Evolutionary conservation across 192 early-diverging fungal species (phyloP).

Genomic region (Coemansia furcata): DNA sequence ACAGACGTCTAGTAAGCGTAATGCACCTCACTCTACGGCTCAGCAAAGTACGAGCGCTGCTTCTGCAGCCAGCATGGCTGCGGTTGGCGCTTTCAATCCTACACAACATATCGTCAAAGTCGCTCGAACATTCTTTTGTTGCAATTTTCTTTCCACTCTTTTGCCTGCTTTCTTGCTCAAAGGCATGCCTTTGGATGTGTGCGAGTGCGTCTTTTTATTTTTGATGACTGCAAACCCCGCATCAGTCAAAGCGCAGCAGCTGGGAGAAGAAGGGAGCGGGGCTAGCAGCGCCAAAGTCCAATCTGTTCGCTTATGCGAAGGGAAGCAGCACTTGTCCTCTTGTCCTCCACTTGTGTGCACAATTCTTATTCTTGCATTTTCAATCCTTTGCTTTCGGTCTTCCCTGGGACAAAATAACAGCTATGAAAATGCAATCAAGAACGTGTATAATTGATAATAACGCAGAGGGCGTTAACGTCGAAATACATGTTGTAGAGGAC

Average conservation of each 20-base stretch:
- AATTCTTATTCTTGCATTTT: background rate
- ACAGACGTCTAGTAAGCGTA: background rate
- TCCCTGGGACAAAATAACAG: background rate
- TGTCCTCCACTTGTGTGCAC: background rate
- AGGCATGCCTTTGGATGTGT: background rate
- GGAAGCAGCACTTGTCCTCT: background rate
- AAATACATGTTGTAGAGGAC: background rate
- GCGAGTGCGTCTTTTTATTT: background rate
- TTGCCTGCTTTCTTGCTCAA: background rate
- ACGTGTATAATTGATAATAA: background rate
- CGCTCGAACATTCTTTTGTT: background rate
- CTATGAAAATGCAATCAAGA: background rate
- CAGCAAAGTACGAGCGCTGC: background rate
- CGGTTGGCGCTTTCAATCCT: background rate
- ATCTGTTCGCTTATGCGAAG: background rate
- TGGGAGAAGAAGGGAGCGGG: background rate
- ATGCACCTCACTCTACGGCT: background rate
- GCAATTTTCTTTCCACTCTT: background rate
- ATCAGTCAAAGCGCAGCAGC: background rate
- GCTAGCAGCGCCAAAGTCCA: background rate
- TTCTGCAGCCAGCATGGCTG: background rate
- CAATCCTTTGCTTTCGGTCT: background rate
- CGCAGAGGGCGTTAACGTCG: background rate
- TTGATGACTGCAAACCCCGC: background rate
- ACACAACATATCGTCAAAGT: background rate